phyloP scores from a whole-genome alignment of 1,139 yeast species.

The Zygoascus meyerae region DNA sequence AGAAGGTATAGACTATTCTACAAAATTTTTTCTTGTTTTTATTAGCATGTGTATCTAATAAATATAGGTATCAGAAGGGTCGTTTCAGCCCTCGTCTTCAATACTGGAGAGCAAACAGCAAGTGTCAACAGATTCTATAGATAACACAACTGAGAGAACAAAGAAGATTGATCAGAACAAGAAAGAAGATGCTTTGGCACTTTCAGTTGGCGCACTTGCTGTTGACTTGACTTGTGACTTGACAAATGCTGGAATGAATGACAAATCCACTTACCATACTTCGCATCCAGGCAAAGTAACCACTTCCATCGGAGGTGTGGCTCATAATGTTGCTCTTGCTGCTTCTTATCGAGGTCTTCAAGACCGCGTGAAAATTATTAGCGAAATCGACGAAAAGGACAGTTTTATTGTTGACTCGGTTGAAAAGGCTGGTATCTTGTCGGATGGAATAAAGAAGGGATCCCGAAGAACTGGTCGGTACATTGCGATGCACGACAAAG shows the following conservation, averaged over 20 bases:
- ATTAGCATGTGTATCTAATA: too few species aligned
- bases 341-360: slow-evolving; percentile 24
- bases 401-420: slow-evolving; percentile 40
- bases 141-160: not conserved
- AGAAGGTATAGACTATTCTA: slow-evolving; percentile 32
- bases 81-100: too few species aligned
- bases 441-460: slow-evolving; percentile 38
- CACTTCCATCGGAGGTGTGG: slow-evolving; percentile 77
- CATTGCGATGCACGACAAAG: slow-evolving; percentile 54
- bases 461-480: slow-evolving; percentile 58
- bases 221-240: slow-evolving; percentile 54
- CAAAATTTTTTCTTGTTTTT: too few species aligned
- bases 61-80: too few species aligned
- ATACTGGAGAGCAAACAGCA: too few species aligned
- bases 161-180: not conserved
- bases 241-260: slow-evolving; percentile 16
- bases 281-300: slow-evolving; percentile 65
- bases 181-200: not conserved
- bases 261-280: slow-evolving; percentile 43
- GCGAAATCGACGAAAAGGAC: slow-evolving; percentile 55
- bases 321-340: slow-evolving; percentile 67
- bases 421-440: slow-evolving; percentile 35
- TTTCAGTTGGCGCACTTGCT: slow-evolving; percentile 64
- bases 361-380: slow-evolving; percentile 39
- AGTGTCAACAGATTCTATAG: too few species aligned